Evolutionary conservation across 164 flowering plant genomes (phyloP), one percentile per base, ranked within the genome.

Genomic region (Vitis rotundifolia): DNA sequence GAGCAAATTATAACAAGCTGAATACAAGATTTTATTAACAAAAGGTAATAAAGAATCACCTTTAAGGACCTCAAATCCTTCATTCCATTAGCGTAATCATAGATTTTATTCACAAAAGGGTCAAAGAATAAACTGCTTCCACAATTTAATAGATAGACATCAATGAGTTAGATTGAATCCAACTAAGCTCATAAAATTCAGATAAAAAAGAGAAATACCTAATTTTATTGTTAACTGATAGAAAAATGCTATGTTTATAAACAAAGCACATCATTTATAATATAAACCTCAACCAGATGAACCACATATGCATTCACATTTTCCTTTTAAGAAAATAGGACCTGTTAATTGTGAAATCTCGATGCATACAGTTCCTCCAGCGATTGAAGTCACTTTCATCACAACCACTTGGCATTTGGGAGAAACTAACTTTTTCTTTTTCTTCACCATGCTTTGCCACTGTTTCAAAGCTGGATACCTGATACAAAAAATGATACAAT

Each of bases 291-390:
- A 37, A 37, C 44, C 44, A 37, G 5, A 37, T 37, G 6, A 37
- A 37, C 44, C 44, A 22, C 26, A 37, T 5, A 37, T 3, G 44
- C 44, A 37, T 37, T 47, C 50, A 62, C 7, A 59, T 12, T 14
- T 59, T 16, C 5, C 50, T n/a, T 2, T 44, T 9, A 63, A 63
- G 11, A 5, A 70, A 64, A 15, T 49, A 12, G 18, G 29, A 87
- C 99, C 98, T 86, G 77, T 96, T 96, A 63, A 96, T 76, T 14
- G 98, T 96, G 82, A 96, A 96, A 76, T 96, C 99, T 55, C 99
- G 80, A 6, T 60, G 60, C 87, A 89, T 66, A 73, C 87, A 82
- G 60, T 93, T 71, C 71, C 70, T 87, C 97, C 97, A 93, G 44
- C 70, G 95, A 53, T 73, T 15, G 64, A 82, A 63, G 75, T 91